Evolutionary conservation across 2,329 filamentous ascomycete species (phyloP).

Genomic region (Pyricularia pennisetigena): DNA sequence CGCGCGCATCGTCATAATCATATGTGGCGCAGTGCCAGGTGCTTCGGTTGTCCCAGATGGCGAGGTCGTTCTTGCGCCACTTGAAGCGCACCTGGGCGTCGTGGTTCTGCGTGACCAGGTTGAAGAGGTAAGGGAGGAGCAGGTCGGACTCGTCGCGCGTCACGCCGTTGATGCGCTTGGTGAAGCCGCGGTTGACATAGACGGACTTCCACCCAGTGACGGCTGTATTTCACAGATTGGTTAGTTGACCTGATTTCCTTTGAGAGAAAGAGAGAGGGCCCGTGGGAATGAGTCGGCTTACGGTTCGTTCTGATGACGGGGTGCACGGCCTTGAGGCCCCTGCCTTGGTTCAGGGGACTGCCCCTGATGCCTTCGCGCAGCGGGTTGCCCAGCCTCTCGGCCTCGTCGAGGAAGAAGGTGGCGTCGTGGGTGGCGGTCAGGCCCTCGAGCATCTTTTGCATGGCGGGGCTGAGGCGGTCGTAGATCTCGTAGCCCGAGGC

Average conservation of each 20-base stretch:
- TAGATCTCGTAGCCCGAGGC: slow-evolving; percentile 30
- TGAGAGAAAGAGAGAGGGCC: not conserved
- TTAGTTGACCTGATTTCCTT: not conserved
- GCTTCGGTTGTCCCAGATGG: slow-evolving; percentile 57
- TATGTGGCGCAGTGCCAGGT: slow-evolving; percentile 46
- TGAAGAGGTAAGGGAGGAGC: slow-evolving; percentile 37
- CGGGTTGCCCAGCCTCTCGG: slow-evolving; percentile 30
- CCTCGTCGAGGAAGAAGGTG: slow-evolving; percentile 39
- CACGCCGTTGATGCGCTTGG: slow-evolving; percentile 43
- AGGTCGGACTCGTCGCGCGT: slow-evolving; percentile 42
- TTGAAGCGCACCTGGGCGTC: slow-evolving; percentile 45
- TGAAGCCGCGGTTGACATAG: slow-evolving; percentile 40
- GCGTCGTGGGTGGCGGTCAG: slow-evolving; percentile 25
- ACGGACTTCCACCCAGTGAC: slow-evolving; percentile 49
- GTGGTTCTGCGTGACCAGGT: slow-evolving; percentile 42
- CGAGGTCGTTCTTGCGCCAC: slow-evolving; percentile 42
- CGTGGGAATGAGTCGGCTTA: slow-evolving; percentile 7
- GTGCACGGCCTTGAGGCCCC: slow-evolving; percentile 36
- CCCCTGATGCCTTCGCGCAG: slow-evolving; percentile 29
- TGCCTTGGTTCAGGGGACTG: slow-evolving; percentile 46
- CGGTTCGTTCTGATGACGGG: slow-evolving; percentile 50
- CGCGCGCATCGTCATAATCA: slow-evolving; percentile 40
- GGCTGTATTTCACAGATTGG: slow-evolving; percentile 14
- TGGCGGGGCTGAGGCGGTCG: slow-evolving; percentile 21
- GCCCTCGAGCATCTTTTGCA: slow-evolving; percentile 16